Conservation (phyloP, 164 flowering plant genomes). For the Stephania japonica region DNA sequence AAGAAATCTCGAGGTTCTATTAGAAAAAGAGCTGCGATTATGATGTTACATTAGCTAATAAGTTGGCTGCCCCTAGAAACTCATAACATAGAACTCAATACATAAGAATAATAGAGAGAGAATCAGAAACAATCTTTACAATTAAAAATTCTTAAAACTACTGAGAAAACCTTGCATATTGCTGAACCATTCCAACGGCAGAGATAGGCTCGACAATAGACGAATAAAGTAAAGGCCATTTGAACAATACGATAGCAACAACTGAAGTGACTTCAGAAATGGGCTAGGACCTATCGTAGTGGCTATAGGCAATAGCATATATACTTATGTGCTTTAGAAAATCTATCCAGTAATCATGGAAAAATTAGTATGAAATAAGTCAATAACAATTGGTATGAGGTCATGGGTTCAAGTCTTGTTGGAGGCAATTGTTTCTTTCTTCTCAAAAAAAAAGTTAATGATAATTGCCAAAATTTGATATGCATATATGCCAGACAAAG, state of each 20-base stretch:
- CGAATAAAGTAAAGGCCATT: background rate
- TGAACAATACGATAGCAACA: background rate
- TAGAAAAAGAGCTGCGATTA: too few species aligned
- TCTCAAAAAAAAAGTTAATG: too few species aligned
- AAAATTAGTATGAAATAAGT: background rate
- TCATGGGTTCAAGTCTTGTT: too few species aligned
- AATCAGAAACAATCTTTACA: background rate
- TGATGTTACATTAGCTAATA: too few species aligned
- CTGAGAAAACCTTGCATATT: background rate
- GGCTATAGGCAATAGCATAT: background rate
- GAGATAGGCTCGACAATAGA: background rate
- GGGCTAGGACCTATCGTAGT: background rate
- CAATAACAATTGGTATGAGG: too few species aligned
- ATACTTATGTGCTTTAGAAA: background rate
- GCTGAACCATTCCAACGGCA: background rate
- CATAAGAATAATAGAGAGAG: background rate
- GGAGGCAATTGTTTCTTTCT: too few species aligned
- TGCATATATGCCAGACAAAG: background rate
- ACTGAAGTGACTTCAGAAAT: background rate
- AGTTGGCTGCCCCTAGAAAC: background rate
- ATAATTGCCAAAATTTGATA: background rate
- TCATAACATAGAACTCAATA: background rate
- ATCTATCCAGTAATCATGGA: background rate
- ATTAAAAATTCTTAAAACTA: background rate
- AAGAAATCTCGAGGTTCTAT: too few species aligned